Evolutionary conservation across 2,329 filamentous ascomycete species (phyloP), one percentile per base, ranked within the genome.

Genomic region (Epichloe aotearoae): DNA sequence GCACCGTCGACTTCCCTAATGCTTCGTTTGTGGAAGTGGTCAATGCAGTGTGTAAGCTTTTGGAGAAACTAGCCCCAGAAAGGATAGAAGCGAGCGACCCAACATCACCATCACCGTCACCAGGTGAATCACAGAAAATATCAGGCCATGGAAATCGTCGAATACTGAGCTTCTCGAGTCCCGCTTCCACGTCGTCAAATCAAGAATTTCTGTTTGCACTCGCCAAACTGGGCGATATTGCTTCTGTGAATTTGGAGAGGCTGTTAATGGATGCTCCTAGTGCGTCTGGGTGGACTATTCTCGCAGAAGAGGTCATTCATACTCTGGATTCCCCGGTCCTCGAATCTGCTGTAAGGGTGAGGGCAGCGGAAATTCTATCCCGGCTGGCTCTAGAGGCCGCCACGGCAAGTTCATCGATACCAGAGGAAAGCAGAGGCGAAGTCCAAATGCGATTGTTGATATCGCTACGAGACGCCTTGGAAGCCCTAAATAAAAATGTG

Each of bases 1-100:
- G 89, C 66, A 97, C 90, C 0, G 75, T 85, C 15, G 90, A 96
- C 58, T 97, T 95, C 59, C 88, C 89, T 0, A 89, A 91, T 56
- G 75, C 82, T 15, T 75, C 88, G 0, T 97, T 97, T 59, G 71
- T 84, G 5, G 80, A 87, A 55, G 80, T 97, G 10, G 73, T 97
- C 2, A 71, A 75, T 50, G 84, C 89, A 0, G 75, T 95, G 4
- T 89, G 88, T 60, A 74, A 77, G 44, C 72, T 96, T 6, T 73
- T 95, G 5, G 74, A 76, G 36, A 61, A 65, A 26, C 61, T 59
- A n/a, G 20, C 60, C 4, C 52, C 57, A 3, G 57, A 62, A 8
- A 59, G 56, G 17, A 8, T 49, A 1, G 63, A 59, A 17, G 19
- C 51, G 1, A 48, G 45, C 14, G 52, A 50, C 15, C 53, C 56